These are phyloP conservation scores for Blastobotrys proliferans DNA, from an alignment of 1,139 yeast genomes.

Conservation along the genomic window DNA sequence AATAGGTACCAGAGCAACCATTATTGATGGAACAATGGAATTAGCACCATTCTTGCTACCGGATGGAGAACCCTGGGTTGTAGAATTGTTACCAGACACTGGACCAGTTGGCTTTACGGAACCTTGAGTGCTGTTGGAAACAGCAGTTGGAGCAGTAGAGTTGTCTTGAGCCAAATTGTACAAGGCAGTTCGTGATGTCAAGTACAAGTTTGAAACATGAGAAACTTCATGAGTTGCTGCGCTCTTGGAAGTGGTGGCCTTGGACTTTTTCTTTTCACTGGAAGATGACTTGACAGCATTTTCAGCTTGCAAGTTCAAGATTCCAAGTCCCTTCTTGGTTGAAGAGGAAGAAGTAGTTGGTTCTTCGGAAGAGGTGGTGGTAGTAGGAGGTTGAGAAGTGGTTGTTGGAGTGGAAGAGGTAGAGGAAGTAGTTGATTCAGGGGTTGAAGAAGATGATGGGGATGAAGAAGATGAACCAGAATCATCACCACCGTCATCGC, in stretches of 20 bases:
- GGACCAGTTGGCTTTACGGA: constrained; percentile 4
- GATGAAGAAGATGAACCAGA: constrained; percentile 10
- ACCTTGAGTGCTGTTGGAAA: background rate
- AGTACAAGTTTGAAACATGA: constrained; percentile 20
- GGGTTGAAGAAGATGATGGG: constrained; percentile 12
- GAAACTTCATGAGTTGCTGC: constrained; percentile 17
- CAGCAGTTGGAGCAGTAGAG: constrained; percentile 6
- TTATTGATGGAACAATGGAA: background rate
- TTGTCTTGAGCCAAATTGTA: constrained; percentile 23
- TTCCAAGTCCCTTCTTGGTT: constrained; percentile 1
- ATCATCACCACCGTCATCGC: constrained; percentile 4
- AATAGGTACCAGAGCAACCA: background rate
- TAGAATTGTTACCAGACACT: background rate
- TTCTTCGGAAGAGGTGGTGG: background rate
- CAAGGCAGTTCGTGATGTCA: constrained; percentile 25
- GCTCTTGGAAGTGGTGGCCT: constrained; percentile 9
- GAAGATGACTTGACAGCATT: constrained; percentile 22
- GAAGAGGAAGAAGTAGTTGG: constrained; percentile 3
- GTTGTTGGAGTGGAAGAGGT: constrained; percentile 10
- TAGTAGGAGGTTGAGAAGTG: constrained; percentile 13
- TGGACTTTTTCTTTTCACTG: constrained; percentile 8
- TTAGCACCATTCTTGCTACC: constrained; percentile 1
- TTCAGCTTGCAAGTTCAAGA: constrained; percentile 5
- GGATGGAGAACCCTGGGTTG: background rate
- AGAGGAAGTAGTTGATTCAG: constrained; percentile 13